Conservation (phyloP, 805 yeast species). For the Saturnispora gosingensis region DNA sequence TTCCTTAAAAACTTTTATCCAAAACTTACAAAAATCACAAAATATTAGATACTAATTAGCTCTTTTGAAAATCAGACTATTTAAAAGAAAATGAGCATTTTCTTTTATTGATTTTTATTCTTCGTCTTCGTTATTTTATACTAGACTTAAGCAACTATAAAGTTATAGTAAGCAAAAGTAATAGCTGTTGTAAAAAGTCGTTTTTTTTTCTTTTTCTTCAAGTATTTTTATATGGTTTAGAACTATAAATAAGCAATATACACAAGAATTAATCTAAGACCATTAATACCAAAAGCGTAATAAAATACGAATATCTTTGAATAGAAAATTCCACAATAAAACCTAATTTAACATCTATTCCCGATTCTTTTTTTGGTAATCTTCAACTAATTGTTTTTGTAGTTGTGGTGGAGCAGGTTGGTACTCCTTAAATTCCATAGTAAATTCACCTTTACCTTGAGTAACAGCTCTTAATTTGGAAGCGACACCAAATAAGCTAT, state of each 20-base stretch:
- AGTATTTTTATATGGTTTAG: neutral
- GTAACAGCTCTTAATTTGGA: slow-evolving; percentile 92
- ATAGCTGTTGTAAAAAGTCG: neutral
- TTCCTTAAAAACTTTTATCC: neutral
- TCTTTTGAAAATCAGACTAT: neutral
- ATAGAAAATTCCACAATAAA: neutral
- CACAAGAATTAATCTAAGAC: neutral
- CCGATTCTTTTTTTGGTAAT: slow-evolving; percentile 52
- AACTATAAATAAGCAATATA: slow-evolving; percentile 2
- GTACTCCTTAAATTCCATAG: slow-evolving; percentile 88
- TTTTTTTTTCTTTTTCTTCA: neutral
- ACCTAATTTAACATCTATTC: slow-evolving; percentile 10
- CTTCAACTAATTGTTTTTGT: slow-evolving; percentile 84
- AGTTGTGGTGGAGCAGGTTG: slow-evolving; percentile 85
- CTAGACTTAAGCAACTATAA: neutral
- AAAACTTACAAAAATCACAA: neutral
- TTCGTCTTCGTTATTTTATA: neutral
- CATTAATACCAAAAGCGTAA: neutral
- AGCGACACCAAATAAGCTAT: slow-evolving; percentile 93
- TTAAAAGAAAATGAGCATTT: neutral
- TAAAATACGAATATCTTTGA: neutral
- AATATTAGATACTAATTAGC: neutral
- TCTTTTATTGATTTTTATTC: neutral
- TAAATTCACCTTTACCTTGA: slow-evolving; percentile 98
- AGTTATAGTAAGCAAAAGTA: neutral